Base-by-base conservation (phyloP, 345 rosid genomes). In the Populus tremula region DNA sequence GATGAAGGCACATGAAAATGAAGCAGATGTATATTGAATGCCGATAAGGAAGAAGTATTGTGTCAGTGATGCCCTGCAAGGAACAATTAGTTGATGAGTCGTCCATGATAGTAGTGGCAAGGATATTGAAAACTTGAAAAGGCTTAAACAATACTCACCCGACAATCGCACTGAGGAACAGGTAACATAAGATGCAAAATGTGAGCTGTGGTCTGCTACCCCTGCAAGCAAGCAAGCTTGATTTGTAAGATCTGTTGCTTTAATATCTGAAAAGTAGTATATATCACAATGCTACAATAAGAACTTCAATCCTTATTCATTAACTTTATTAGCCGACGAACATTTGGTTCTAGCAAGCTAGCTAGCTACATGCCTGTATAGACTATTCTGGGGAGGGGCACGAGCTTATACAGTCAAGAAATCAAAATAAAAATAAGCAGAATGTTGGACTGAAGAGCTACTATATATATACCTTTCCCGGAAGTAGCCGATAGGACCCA, bases 401-500 rank as follows among this genome's bases (percentile, higher is more conserved):
- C 7, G 3, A 23, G 63, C n/a, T 9, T 59, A n/a, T n/a, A 59
- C 27, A 59, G 63, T 59, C 16, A 31, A 39, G 21, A 35, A 31
- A 29, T 41, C 23, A 39, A 75, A 36, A 71, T 38, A 67, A 75
- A 70, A 20, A 69, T 16, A 63, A 73, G 31, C 59, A 45, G 70
- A 61, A 77, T 18, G 31, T 12, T 12, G 9, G 35, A 35, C 2
- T 5, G 23, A 31, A 41, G 21, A 79, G 76, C 47, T 45, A 35
- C n/a, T n/a, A n/a, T n/a, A n/a, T n/a, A n/a, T n/a, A n/a, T 84
- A 94, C 98, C 94, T 90, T 83, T 94, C 97, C 77, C 81, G 80
- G 65, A 91, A 83, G 77, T 84, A 85, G 25, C 90, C 90, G 63
- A 92, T 80, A 16, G 98, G 97, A 59, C 79, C 84, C 80, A 94